Base-by-base conservation (phyloP, 2,329 filamentous ascomycete species). In the Chalaropsis ovoidea region DNA sequence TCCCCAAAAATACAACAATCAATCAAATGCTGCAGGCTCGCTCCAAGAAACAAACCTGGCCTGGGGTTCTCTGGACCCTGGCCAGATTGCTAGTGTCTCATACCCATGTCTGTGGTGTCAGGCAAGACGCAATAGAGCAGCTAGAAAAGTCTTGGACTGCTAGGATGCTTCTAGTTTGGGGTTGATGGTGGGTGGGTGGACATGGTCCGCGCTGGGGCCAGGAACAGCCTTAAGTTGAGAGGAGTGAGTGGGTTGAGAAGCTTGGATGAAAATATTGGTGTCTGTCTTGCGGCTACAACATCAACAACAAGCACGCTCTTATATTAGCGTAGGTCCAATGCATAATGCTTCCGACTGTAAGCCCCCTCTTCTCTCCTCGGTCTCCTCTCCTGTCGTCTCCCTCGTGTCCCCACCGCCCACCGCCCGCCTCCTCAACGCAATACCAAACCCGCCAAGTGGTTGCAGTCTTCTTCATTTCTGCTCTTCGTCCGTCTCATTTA, bases 371-470 rank as follows among this genome's bases (percentile, higher is more conserved):
- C 24, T 56, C 24, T 31, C 24, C 15, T 56, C 49, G 11, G 15
- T n/a, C 10, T 15, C 49, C 13, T 56, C 24, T 35, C 52, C 15
- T 3, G 22, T 56, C 10, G 8, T 35, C 52, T 2, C 27, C 24
- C 52, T 39, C 5, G n/a, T n/a, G n/a, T n/a, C n/a, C n/a, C n/a
- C n/a, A n/a, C n/a, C 45, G n/a, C 0, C 45, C 45, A 19, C n/a
- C 31, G 11, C 47, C 24, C 47, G 11, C 24, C n/a, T 52, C 47
- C 19, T 19, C n/a, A 27, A 3, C 13, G 13, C 1, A 54, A 31
- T 31, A 35, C 52, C 52, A 56, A 56, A 56, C 52, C 24, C 27
- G 52, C 52, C 52, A 56, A 56, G 52, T 56, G 22, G 52, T 35
- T 56, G 52, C 13, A 56, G 52, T 39, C 22, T n/a, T 56, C 24